Percentiles rank a stretch among this genome's conserved stretches.
phyloP scores from a whole-genome alignment of 331 rosid genomes.

The Cydonia oblonga region DNA sequence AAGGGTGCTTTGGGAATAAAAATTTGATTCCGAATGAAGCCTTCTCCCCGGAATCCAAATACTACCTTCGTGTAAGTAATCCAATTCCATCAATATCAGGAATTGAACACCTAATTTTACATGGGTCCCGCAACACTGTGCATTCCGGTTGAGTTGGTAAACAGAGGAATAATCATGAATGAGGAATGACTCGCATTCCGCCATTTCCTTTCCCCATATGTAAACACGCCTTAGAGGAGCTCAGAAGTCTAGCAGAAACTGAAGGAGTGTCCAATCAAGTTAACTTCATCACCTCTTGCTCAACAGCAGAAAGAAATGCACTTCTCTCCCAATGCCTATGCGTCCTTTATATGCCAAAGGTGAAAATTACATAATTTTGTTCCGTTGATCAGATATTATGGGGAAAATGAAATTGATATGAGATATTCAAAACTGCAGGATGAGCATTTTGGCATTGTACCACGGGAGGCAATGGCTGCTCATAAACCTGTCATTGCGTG shows the following conservation, averaged over 20 bases:
- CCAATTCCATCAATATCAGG: no score
- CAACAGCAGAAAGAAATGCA: constrained; percentile 69
- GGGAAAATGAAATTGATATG: constrained; percentile 1
- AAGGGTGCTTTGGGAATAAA: no score
- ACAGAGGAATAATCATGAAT: no score
- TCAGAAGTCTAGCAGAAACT: constrained; percentile 58
- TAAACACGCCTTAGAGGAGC: no score
- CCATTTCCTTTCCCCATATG: no score
- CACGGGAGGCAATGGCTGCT: constrained; percentile 97
- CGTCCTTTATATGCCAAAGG: constrained; percentile 80
- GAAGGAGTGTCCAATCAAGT: constrained; percentile 50
- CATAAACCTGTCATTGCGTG: constrained; percentile 86
- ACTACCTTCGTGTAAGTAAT: no score
- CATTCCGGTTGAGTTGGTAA: no score
- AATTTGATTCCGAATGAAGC: no score
- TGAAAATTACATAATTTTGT: constrained; percentile 4
- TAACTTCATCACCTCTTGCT: constrained; percentile 74
- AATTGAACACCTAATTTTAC: no score
- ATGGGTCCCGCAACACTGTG: no score
- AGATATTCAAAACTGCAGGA: constrained; percentile 37
- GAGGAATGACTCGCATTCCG: no score
- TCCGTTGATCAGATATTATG: neutral
- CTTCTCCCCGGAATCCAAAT: no score
- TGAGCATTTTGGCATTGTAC: constrained; percentile 96
- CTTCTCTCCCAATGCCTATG: constrained; percentile 80